Conservation (phyloP, 2,329 filamentous ascomycete genomes). For the Fonsecaea nubica region DNA sequence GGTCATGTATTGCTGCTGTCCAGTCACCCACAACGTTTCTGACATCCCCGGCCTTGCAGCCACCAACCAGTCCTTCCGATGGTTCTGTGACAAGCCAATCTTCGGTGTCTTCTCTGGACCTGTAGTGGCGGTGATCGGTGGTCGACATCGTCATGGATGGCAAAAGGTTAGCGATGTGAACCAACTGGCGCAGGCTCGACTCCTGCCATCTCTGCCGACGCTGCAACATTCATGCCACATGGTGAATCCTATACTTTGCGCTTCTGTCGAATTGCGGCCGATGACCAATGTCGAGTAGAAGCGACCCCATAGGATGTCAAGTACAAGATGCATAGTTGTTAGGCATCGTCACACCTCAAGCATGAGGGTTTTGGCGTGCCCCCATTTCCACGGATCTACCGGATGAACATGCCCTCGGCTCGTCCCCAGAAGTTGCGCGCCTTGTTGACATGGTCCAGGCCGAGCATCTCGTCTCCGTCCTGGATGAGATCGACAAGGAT, state of each 20-base stretch:
- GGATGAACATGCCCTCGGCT: slow-evolving; percentile 69
- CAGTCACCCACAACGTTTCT: neutral
- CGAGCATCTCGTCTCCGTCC: slow-evolving; percentile 74
- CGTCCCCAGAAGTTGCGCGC: slow-evolving; percentile 64
- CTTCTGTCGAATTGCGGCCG: neutral
- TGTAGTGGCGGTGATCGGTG: neutral
- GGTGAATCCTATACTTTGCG: neutral
- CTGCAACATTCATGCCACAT: neutral
- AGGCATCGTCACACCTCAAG: slow-evolving; percentile 4
- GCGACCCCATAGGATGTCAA: neutral
- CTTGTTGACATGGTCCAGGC: slow-evolving; percentile 69
- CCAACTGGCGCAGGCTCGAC: neutral
- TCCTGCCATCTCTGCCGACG: neutral
- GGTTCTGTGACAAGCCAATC: neutral
- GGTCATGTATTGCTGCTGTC: neutral
- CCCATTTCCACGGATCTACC: slow-evolving; percentile 25
- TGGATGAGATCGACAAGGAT: slow-evolving; percentile 67
- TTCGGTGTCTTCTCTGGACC: neutral
- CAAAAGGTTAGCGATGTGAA: neutral
- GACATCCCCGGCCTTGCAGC: neutral
- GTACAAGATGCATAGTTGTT: slow-evolving; percentile 8
- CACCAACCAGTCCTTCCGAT: neutral
- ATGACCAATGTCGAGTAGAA: neutral
- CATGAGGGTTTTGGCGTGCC: neutral
- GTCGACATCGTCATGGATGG: neutral